Evolutionary conservation across 2,329 filamentous ascomycete species (phyloP).

Genomic region (Claviceps humidiphila): DNA sequence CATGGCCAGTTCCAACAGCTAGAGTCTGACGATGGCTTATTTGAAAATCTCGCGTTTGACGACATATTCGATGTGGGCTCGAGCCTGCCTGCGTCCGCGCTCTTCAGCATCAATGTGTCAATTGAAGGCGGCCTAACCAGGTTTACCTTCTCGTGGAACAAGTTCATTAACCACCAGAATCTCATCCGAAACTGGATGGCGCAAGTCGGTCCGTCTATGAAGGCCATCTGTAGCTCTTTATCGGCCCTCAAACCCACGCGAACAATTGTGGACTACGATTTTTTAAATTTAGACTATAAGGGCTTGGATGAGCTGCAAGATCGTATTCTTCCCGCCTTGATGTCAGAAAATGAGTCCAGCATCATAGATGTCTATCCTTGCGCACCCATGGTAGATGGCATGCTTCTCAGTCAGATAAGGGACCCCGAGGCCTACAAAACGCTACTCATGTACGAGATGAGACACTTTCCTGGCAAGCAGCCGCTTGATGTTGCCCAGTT

Average conservation of each 20-base stretch:
- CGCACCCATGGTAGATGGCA: conserved; percentile 24
- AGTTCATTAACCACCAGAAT: conserved; percentile 1
- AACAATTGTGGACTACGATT: conserved; percentile 1
- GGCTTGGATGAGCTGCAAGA: conserved; percentile 14
- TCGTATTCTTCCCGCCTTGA: conserved; percentile 10
- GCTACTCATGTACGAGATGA: conserved; percentile 10
- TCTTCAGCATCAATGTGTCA: conserved; percentile 2
- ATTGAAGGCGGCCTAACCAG: conserved; percentile 1
- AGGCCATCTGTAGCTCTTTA: not conserved
- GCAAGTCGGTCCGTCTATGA: conserved; percentile 1
- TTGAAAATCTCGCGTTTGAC: conserved; percentile 3
- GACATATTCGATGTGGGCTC: conserved; percentile 3
- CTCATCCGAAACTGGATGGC: conserved; percentile 4
- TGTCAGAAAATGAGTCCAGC: conserved; percentile 7
- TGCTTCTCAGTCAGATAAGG: conserved; percentile 20
- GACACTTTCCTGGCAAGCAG: not conserved
- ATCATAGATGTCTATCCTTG: conserved; percentile 25
- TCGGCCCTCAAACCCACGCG: not conserved
- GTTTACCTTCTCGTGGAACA: conserved; percentile 4
- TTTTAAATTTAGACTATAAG: conserved; percentile 12
- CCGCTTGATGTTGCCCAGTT: conserved; percentile 3
- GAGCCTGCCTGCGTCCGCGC: not conserved
- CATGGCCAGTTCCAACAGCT: conserved; percentile 8
- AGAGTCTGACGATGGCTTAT: conserved; percentile 8
- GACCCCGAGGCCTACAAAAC: conserved; percentile 9